Base-by-base conservation (phyloP, 2,329 filamentous ascomycete species). In the Neonectria faginata region DNA sequence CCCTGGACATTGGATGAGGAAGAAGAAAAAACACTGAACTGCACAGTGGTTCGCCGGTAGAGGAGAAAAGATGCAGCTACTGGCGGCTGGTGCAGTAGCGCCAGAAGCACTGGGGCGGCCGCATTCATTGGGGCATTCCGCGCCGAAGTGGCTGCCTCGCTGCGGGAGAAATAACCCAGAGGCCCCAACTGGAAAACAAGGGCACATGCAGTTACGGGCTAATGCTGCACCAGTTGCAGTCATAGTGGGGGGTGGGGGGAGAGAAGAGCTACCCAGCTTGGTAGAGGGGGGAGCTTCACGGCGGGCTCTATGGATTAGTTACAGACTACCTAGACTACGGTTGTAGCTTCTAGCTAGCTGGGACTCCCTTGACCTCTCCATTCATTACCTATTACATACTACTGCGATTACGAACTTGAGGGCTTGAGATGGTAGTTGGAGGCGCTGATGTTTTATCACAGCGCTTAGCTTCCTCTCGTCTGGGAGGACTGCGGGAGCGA, bases 51-150 rank as follows among this genome's bases (percentile, higher is more conserved):
- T 64, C 56, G 44, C 44, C 55, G 44, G 56, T 29, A 59, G 25
- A 59, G 55, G 42, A 39, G 41, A 45, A 44, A 64, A 33, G 55
- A 64, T 64, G 61, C 44, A 57, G 61, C 70, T 72, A 70, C 66
- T 72, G 67, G 64, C 66, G 69, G 69, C 55, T 66, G 64, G 61
- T 67, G 70, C 69, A 71, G 70, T 73, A 73, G 70, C 41, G 67
- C 68, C 67, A 66, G 65, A 67, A 69, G 67, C 59, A 67, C 70
- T 73, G 61, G 56, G 61, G 61, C 51, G 44, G 39, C 39, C 22
- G 53, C 50, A 47, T 51, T 51, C 55, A 47, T 64, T 64, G 61
- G 61, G 60, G 61, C 61, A 64, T 59, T 64, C 72, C 72, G 70
- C 70, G 67, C 70, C 70, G 69, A 73, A 52, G 62, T 50, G 42